Percentiles rank a stretch among this genome's conserved stretches.
These are phyloP conservation scores for Silene conica DNA, from an alignment of 148 eudicot species.

Conservation along the genomic window DNA sequence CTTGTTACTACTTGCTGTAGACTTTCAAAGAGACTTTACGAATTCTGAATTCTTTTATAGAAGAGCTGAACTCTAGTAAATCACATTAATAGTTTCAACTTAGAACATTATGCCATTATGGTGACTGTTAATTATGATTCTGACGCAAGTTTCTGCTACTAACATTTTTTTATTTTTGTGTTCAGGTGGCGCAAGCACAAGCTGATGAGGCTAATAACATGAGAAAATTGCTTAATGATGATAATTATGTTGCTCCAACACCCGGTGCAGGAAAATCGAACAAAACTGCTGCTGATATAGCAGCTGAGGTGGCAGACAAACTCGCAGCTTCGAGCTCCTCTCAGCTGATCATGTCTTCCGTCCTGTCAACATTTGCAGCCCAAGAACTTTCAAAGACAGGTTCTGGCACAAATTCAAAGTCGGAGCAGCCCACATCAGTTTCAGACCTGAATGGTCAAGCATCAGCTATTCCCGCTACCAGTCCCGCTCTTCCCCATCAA, in stretches of 20 bases:
- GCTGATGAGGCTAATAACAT: slow-evolving; percentile 60
- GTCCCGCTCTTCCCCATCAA: slow-evolving; percentile 35
- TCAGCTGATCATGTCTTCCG: slow-evolving; percentile 83
- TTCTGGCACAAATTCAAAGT: slow-evolving; percentile 32
- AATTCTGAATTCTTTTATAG: no score
- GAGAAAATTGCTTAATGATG: slow-evolving; percentile 63
- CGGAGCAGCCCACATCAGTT: slow-evolving; percentile 34
- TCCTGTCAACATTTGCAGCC: slow-evolving; percentile 91
- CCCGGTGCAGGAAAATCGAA: slow-evolving; percentile 40
- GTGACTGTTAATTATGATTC: background rate
- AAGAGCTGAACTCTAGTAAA: background rate
- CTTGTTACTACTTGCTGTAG: no score
- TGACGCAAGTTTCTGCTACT: slow-evolving; percentile 5
- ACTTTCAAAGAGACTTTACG: no score
- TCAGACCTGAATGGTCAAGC: slow-evolving; percentile 34
- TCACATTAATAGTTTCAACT: background rate
- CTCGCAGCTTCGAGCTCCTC: slow-evolving; percentile 91
- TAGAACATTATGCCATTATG: background rate
- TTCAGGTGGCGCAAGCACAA: slow-evolving; percentile 84
- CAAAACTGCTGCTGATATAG: slow-evolving; percentile 76
- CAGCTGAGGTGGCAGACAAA: slow-evolving; percentile 94
- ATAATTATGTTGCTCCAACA: slow-evolving; percentile 43
- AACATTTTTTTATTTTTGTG: background rate
- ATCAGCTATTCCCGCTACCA: slow-evolving; percentile 24
- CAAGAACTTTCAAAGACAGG: slow-evolving; percentile 53